Evolutionary conservation across 306 rosid genomes (phyloP), one percentile per base, ranked within the genome.

Genomic region (Echinosophora koreensis): DNA sequence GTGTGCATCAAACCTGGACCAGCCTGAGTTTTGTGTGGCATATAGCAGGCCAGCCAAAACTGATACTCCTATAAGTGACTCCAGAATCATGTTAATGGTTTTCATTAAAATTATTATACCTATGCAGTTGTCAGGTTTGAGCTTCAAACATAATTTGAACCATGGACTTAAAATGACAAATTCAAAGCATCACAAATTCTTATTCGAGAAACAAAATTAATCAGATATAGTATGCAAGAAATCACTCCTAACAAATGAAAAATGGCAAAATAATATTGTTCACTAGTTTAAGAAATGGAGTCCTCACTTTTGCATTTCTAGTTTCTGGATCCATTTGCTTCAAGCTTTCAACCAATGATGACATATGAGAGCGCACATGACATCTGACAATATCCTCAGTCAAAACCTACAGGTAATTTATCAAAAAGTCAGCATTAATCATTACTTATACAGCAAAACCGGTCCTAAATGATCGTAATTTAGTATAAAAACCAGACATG

Each of bases 341-440:
- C 56, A 32, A 63, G 80, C 84, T 81, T 66, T 58, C 86, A 73
- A 90, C 46, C 58, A 85, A 70, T 1, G 93, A 88, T 55, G 74
- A 79, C 87, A 92, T 76, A 66, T 83, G 90, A 27, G 95, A 88
- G 68, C 79, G 90, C 82, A 90, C 80, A 62, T 90, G 97, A 69
- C 97, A 89, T 89, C 87, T 94, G 76, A 87, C 74, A 47, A 89
- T 81, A 86, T 92, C 97, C 86, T 90, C 95, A 8, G 87, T 80
- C 81, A 94, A 72, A 72, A 94, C 91, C 97, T 94, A 69, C 83
- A 83, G 44, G 66, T 47, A 66, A 67, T 64, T 77, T 14, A 68
- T 76, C 69, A 63, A 66, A 60, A 67, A 44, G 28, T 72, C 7
- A 69, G 46, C 16, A 46, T 64, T 41, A 75, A 62, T 14, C 17